Percentiles rank a stretch among this genome's conserved stretches.
Evolutionary conservation across 2,329 filamentous ascomycete genomes (phyloP).

Genomic region (Leptographium galeiforme): DNA sequence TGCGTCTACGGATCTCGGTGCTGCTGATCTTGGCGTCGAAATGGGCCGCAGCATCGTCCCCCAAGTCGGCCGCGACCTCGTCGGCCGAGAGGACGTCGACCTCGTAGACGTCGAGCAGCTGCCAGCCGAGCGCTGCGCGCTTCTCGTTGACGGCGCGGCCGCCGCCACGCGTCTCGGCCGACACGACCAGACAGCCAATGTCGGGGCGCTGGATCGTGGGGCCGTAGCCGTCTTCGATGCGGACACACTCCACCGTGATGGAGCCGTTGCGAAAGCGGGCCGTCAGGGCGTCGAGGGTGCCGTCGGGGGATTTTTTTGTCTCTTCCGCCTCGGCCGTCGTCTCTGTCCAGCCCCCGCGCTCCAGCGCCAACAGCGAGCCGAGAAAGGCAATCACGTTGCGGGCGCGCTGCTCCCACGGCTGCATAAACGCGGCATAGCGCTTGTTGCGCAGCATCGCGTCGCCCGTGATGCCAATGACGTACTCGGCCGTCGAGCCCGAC

Average conservation of each 20-base stretch:
- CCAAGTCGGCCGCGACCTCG: conserved; percentile 30
- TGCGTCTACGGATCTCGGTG: conserved; percentile 58
- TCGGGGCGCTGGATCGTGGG: conserved; percentile 74
- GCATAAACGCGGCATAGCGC: conserved; percentile 68
- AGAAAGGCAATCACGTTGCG: conserved; percentile 60
- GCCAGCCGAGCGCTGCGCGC: conserved; percentile 63
- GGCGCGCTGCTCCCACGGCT: conserved; percentile 67
- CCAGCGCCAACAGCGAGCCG: conserved; percentile 40
- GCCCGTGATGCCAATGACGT: conserved; percentile 79
- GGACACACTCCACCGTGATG: conserved; percentile 62
- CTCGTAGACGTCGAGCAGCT: conserved; percentile 64
- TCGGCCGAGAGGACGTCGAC: conserved; percentile 73
- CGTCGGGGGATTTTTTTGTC: conserved; percentile 15
- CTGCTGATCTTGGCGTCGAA: conserved; percentile 86
- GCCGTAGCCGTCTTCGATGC: conserved; percentile 79
- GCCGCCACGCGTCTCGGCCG: conserved; percentile 73
- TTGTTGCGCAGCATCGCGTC: conserved; percentile 81
- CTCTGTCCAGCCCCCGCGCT: conserved; percentile 29
- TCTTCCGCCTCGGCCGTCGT: conserved; percentile 22
- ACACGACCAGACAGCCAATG: conserved; percentile 73
- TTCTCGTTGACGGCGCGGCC: conserved; percentile 79
- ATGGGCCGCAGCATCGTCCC: conserved; percentile 31
- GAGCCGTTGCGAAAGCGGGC: conserved; percentile 38
- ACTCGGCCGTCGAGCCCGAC: conserved; percentile 31
- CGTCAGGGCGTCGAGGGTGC: conserved; percentile 34